Evolutionary conservation across 352 stramenopile genomes (phyloP), one percentile per base, ranked within the genome.

Genomic region (Plasmopara halstedii): DNA sequence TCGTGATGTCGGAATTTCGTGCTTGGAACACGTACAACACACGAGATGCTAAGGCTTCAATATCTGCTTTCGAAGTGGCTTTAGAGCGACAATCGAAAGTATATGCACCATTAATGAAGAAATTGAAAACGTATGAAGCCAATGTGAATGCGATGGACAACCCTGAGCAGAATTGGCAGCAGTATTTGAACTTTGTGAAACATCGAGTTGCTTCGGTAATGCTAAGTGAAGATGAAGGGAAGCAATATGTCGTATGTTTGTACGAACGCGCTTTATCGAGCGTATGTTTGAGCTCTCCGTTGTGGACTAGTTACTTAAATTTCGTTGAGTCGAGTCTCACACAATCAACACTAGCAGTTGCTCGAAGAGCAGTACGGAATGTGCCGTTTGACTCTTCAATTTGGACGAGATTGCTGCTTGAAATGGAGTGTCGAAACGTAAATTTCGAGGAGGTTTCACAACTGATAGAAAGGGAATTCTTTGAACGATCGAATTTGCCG

Each of bases 1-100:
- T 85, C 1, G 65, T 59, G 18, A 73, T 88, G 74, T 86, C 77
- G 14, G 77, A 88, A 40, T 86, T 84, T 29, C 72, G 77, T 18
- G 70, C 73, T 4, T 88, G 77, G 77, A 65, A 76, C 50, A 39
- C 57, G 27, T 85, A 88, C 68, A 85, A 86, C 37, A 65, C 58
- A 2, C 46, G 78, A 1, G 53, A 68, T 42, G 31, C 29, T 3
- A 37, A 44, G 8, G 32, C 22, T 42, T 41, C 55, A 3, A 46
- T 54, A 0, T 32, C 18, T 3, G 42, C 25, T 2, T 56, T 84
- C 11, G 41, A 60, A 35, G 43, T 56, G 13, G 65, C 72, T 3
- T 62, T 62, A 2, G 39, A 50, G 17, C 36, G 44, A 22, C 73
- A 88, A 35, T 68, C 58, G 9, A 67, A 67, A 9, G 9, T 59